Conservation (phyloP, 305 asterid species). For the Fraxinus nigra region DNA sequence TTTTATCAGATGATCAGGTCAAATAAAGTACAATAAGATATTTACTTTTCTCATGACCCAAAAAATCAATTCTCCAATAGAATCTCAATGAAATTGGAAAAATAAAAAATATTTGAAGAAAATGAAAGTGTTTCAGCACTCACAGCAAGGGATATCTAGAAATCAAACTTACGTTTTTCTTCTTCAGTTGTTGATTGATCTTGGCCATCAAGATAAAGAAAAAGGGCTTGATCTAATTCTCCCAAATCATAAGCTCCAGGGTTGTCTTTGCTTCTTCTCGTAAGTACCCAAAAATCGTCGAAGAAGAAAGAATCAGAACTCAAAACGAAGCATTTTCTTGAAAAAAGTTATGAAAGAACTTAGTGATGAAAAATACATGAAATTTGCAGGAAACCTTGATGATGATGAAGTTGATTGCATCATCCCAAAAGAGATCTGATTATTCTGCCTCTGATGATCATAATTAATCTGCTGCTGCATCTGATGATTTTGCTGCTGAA, state of each 20-base stretch:
- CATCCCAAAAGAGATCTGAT: constrained; percentile 32
- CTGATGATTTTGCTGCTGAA: constrained; percentile 1
- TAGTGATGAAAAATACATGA: constrained; percentile 21
- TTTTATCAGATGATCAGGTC: constrained; percentile 18
- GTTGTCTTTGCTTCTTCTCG: constrained; percentile 31
- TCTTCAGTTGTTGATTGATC: constrained; percentile 33
- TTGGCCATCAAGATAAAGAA: constrained; percentile 37
- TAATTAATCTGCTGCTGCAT: constrained; percentile 8
- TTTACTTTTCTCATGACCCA: constrained; percentile 18
- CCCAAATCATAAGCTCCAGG: constrained; percentile 35
- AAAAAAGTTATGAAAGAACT: not conserved
- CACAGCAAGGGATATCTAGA: not conserved
- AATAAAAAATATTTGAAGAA: not conserved
- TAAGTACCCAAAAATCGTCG: not conserved
- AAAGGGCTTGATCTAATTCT: constrained; percentile 43
- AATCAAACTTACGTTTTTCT: constrained; percentile 24
- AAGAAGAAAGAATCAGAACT: not conserved
- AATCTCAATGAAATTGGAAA: constrained; percentile 21
- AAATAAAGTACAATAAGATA: constrained; percentile 26
- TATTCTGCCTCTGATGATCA: not conserved
- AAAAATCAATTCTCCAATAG: constrained; percentile 14
- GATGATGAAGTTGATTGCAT: constrained; percentile 26
- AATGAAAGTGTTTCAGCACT: not conserved
- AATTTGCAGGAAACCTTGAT: constrained; percentile 14
- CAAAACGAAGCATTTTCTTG: not conserved